Evolutionary conservation across 768 basidiomycete genomes (phyloP), one percentile per base, ranked within the genome.

Genomic region (Suillus americanus): DNA sequence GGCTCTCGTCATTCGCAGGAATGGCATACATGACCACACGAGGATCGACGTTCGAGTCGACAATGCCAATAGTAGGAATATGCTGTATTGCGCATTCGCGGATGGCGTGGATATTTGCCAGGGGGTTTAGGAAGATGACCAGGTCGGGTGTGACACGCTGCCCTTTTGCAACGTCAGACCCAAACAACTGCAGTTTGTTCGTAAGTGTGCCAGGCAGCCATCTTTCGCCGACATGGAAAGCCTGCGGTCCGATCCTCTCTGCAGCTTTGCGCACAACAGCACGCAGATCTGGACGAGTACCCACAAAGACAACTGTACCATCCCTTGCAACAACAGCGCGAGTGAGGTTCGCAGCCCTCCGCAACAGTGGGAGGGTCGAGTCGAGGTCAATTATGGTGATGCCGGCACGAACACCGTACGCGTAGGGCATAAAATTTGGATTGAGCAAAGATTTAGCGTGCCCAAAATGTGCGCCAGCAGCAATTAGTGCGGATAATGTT

Each of bases 201-300:
- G 97, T 97, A 68, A 99, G 82, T 28, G 92, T 93, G n/a, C 97
- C 97, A 1, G 97, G 93, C 43, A 95, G 81, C 97, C 97, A 99
- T 73, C 90, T 83, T 63, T 94, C 91, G 18, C 89, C 89, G 59
- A 97, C 89, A 66, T 91, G 86, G 79, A 86, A 99, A 0, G 90
- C 95, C 73, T 93, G 92, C 48, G 80, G 71, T 30, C 89, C 95
- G 65, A 98, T 75, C 48, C 93, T 87, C 68, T 86, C 85, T 7
- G 94, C 90, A 16, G 95, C 92, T 70, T 88, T 88, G 68, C 87
- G 83, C 35, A 95, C 89, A 23, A 90, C 79, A 28, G 86, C 84
- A 66, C 89, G 84, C 60, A 95, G 81, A 77, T 94, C 90, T 62
- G 91, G 81, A 63, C 91, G 87, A 3, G 94, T 95, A 65, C 97